Base-by-base conservation (phyloP, 1,284 basidiomycete genomes). In the Hypsizygus ulmarius region DNA sequence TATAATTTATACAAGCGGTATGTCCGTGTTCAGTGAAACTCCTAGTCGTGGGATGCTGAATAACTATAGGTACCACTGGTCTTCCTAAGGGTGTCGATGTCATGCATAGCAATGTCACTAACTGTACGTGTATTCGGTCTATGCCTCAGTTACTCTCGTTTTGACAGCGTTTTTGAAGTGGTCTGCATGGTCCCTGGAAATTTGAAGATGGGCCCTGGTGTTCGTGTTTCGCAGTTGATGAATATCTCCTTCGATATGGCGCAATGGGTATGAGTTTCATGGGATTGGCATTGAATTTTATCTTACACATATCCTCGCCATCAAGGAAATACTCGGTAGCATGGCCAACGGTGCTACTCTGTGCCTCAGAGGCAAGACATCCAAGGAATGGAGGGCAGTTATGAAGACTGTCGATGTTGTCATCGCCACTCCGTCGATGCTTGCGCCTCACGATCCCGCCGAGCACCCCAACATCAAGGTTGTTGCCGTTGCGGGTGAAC, bases 241-340 rank as follows among this genome's bases (percentile, higher is more conserved):
- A 81, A 81, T 52, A 74, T 82, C 38, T 74, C 77, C 3, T 82
- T 81, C 54, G 80, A 81, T 56, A 81, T 82, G 78, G 78, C 77
- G 25, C 77, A 75, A 35, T 82, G 79, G 79, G 76, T 50, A 16
- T 2, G 49, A 42, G n/a, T 21, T 29, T 37, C 8, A 12, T 3
- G 18, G 7, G 14, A 21, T 29, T 8, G 33, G 6, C 18, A 28
- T 34, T 30, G 15, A 46, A 12, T 16, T 29, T 16, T 27, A 12
- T 34, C 19, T 32, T 15, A 28, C 45, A 33, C 11, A 15, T 16
- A 10, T 15, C 18, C 8, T 18, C 30, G 21, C 7, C 4, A 25
- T 51, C 12, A 49, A 78, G 77, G 80, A 81, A 68, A 78, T 77
- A 28, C 71, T 81, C 27, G 79, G 78, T 7, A 72, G 74, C 46